Conservation (phyloP, 163 green algal genomes). For the Prototheca cutis region DNA sequence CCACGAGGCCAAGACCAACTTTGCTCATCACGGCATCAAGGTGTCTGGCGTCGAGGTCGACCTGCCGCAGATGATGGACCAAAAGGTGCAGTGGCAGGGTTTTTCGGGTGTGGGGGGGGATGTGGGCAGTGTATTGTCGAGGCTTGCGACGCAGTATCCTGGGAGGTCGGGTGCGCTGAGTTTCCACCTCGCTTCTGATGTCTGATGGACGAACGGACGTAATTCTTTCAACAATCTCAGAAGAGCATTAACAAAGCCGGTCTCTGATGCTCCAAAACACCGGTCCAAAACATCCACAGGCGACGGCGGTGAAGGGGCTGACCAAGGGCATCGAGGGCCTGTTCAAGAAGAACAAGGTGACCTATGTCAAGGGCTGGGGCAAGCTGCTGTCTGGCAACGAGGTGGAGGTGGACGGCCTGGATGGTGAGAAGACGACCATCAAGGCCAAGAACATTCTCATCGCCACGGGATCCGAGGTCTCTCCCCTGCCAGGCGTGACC, state of each 20-base stretch:
- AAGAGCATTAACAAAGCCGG: too few species aligned
- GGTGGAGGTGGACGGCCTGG: slow-evolving; percentile 41
- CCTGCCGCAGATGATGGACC: slow-evolving; percentile 81
- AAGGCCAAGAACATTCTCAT: slow-evolving; percentile 92
- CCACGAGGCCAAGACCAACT: slow-evolving; percentile 73
- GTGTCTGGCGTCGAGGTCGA: slow-evolving; percentile 58
- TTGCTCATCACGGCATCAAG: slow-evolving; percentile 72
- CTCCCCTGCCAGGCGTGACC: slow-evolving; percentile 63
- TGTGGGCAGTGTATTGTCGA: too few species aligned
- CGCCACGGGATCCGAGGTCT: slow-evolving; percentile 90
- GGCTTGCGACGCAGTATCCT: too few species aligned
- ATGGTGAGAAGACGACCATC: slow-evolving; percentile 53
- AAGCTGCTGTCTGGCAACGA: slow-evolving; percentile 59
- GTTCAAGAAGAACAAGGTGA: slow-evolving; percentile 99
- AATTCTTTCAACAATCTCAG: too few species aligned
- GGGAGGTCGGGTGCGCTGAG: too few species aligned
- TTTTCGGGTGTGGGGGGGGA: too few species aligned
- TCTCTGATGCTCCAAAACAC: too few species aligned
- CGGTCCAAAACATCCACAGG: not conserved
- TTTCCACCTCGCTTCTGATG: too few species aligned
- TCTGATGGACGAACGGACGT: too few species aligned
- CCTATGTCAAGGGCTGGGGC: slow-evolving; percentile 87
- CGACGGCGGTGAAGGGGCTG: slow-evolving; percentile 65
- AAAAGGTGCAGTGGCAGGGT: slow-evolving; percentile 50
- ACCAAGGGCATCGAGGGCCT: slow-evolving; percentile 97